These are phyloP conservation scores for Russula vinacea DNA, from an alignment of 768 basidiomycete genomes.

Conservation along the genomic window DNA sequence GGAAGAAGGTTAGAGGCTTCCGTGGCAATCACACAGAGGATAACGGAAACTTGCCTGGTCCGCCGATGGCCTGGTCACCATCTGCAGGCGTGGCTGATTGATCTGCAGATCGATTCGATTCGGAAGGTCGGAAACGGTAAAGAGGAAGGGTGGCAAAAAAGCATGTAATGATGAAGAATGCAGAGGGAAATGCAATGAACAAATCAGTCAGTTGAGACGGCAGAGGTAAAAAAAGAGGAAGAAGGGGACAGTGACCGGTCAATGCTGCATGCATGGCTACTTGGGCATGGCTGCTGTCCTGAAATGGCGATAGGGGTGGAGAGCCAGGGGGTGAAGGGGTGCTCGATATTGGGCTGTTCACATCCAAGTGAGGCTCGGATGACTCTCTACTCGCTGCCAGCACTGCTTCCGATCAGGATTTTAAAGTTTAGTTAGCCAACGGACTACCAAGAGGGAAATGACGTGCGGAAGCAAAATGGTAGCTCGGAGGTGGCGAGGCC, in stretches of 20 bases:
- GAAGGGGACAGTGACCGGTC: constrained; percentile 25
- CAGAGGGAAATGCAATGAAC: constrained; percentile 21
- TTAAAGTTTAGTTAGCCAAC: constrained; percentile 26
- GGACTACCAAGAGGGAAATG: constrained; percentile 10
- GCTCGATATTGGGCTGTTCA: constrained; percentile 22
- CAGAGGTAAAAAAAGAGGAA: constrained; percentile 1
- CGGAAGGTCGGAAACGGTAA: constrained; percentile 18
- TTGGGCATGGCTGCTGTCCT: constrained; percentile 1
- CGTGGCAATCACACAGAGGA: constrained; percentile 27
- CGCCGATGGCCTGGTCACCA: constrained; percentile 21
- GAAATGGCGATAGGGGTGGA: constrained; percentile 20
- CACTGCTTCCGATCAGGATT: constrained; percentile 26
- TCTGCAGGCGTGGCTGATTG: constrained; percentile 27
- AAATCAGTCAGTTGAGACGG: constrained; percentile 20
- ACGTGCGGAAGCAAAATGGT: constrained; percentile 22
- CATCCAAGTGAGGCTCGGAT: constrained; percentile 7
- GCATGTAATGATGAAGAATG: constrained; percentile 17
- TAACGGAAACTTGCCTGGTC: constrained; percentile 26
- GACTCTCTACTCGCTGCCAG: constrained; percentile 5
- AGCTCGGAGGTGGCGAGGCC: not conserved
- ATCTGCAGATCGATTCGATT: constrained; percentile 28
- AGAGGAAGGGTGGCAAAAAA: constrained; percentile 13
- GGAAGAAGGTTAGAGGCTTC: constrained; percentile 26
- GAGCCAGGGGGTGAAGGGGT: constrained; percentile 20
- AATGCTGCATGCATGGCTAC: constrained; percentile 6